phyloP scores from a whole-genome alignment of 2,329 filamentous ascomycete species.

The Colletotrichum echinochloae region DNA sequence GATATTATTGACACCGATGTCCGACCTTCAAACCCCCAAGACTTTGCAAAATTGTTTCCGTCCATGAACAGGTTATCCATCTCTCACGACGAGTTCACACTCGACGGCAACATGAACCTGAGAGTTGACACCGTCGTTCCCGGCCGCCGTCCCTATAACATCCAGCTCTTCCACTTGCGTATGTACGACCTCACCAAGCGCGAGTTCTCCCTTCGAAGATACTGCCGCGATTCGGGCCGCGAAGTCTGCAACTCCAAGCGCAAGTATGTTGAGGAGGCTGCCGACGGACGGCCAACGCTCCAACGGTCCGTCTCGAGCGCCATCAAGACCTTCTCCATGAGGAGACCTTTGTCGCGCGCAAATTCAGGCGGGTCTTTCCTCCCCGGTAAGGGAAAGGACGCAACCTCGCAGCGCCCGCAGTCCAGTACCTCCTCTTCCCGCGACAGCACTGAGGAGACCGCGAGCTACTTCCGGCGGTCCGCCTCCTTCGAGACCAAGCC shows the following conservation, averaged over 20 bases:
- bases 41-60: conserved; percentile 89
- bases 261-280: conserved; percentile 70
- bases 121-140: conserved; percentile 83
- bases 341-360: conserved; percentile 52
- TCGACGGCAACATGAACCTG: conserved; percentile 97
- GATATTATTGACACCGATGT: conserved; percentile 74
- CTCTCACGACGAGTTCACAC: conserved; percentile 88
- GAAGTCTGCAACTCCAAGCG: conserved; percentile 90
- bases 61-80: conserved; percentile 84
- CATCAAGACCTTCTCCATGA: conserved; percentile 58
- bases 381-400: conserved; percentile 43
- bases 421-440: conserved; percentile 52
- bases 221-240: conserved; percentile 91
- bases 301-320: conserved; percentile 63
- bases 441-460: conserved; percentile 49
- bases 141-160: conserved; percentile 73
- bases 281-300: conserved; percentile 56
- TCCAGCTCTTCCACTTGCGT: conserved; percentile 89
- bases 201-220: conserved; percentile 90
- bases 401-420: conserved; percentile 46
- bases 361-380: conserved; percentile 50
- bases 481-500: conserved; percentile 50
- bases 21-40: conserved; percentile 80
- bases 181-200: conserved; percentile 91
- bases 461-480: conserved; percentile 45